Base-by-base conservation (phyloP, 768 basidiomycete species). In the Udeniomyces megalosporus region DNA sequence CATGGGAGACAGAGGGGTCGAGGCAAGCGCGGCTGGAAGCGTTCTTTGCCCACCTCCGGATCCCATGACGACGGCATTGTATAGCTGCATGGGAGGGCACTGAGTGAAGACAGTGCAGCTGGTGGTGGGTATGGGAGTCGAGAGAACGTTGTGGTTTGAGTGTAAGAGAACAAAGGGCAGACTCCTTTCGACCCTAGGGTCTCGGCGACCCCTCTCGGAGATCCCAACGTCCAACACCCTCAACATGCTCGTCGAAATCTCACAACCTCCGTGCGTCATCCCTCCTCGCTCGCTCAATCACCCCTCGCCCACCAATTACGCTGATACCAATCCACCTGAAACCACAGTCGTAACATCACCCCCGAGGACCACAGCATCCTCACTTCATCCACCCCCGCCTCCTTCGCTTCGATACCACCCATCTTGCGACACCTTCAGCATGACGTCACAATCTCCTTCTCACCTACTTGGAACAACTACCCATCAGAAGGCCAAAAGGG, bases 391-490 rank as follows among this genome's bases (percentile, higher is more conserved):
- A 96, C 93, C 0, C 93, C 93, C 1, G 69, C 78, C 1, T 87
- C 88, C 0, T 95, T 96, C 75, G 77, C 74, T 64, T 84, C 86
- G 68, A 91, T 97, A 61, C 88, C 85, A 1, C 84, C 92, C 1
- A 77, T 91, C 60, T 76, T 93, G 58, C 80, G 82, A 67, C 83
- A 86, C 75, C 78, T 79, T 68, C 81, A 91, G 69, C 79, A 83
- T 1, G 78, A 81, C 69, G 86, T 92, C 55, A 77, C 81, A 2
- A 76, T 88, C 57, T 69, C 76, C 0, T 76, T 93, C 46, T 83
- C 86, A 61, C 89, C 90, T 17, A 76, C 81, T 1, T 71, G 85
- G 61, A 78, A 80, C 6, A 81, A 76, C 3, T 84, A 88, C 70
- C 71, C 78, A 14, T 68, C 75, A 3, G 74, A 78, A 35, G 81